Evolutionary conservation across 2,329 filamentous ascomycete genomes (phyloP), one percentile per base, ranked within the genome.

Genomic region (Botrytis fabae): DNA sequence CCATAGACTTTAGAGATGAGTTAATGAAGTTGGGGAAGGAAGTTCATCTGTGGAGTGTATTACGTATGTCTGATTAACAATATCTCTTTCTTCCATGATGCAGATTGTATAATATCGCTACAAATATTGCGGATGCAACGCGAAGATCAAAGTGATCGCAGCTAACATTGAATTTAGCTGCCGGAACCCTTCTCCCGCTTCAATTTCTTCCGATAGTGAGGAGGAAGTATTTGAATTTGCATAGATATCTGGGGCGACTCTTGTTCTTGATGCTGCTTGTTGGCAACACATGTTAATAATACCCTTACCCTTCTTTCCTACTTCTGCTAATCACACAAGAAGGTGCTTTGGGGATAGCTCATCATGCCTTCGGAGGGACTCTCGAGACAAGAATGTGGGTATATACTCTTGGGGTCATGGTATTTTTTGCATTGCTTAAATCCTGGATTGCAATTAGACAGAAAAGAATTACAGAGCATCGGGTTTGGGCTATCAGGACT

Each of bases 401-500:
- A 14, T 70, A 70, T 18, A 70, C 69, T 22, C 69, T 70, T 7
- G 69, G 40, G 3, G 2, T 38, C 12, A 48, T 63, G 69, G 22
- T n/a, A 40, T 62, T 25, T n/a, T 48, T 62, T 46, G 57, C 42
- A 10, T 35, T 63, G 16, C 9, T 40, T 25, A 63, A 46, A 63
- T 70, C 69, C 20, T 70, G 57, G 69, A 22, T 62, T 48, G 57
- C 57, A 8, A 51, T 70, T 40, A 35, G 69, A 35, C 69, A 38
- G 22, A 48, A 48, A 8, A 70, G 48, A 40, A 40, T 63, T 25
- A 25, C 1, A 20, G 44, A 61, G 25, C 69, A 70, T 46, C 28
- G 69, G 32, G 32, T 28, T 40, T 70, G 69, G 69, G 69, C 69
- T n/a, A 63, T 70, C 18, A 70, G 69, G 69, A 51, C 69, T 70